A percentile compares a stretch with the other conserved stretches of the same genome.
These are phyloP conservation scores for Coriaria nepalensis DNA, from an alignment of 306 rosid genomes.

Conservation along the genomic window DNA sequence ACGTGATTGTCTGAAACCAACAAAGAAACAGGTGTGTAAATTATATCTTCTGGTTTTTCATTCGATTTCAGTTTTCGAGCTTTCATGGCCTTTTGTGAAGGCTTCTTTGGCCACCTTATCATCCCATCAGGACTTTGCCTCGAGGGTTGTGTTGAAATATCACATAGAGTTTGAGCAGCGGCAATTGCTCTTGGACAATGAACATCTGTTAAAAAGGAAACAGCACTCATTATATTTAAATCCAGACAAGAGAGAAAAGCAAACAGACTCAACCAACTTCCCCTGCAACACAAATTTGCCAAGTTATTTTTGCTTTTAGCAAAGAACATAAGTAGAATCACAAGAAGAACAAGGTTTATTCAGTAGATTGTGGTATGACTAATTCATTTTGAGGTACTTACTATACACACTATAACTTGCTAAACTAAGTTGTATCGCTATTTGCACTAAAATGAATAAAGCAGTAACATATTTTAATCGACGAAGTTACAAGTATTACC, in stretches of 20 bases:
- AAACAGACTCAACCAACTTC: too few species aligned
- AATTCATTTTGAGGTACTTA: not conserved
- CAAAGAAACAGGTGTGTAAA: constrained; percentile 19
- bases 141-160: constrained; percentile 34
- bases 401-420: not conserved
- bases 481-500: not conserved
- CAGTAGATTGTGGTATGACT: not conserved
- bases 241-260: too few species aligned
- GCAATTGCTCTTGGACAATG: constrained; percentile 38
- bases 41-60: constrained; percentile 42
- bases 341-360: not conserved
- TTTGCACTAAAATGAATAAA: not conserved
- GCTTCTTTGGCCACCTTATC: constrained; percentile 64
- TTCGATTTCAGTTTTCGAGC: constrained; percentile 45
- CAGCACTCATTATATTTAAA: not conserved
- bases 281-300: too few species aligned
- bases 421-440: too few species aligned
- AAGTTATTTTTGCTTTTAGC: too few species aligned
- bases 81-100: constrained; percentile 62
- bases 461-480: too few species aligned
- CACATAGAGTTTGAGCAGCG: constrained; percentile 70
- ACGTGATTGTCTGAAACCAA: constrained; percentile 26
- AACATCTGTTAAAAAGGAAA: constrained; percentile 31
- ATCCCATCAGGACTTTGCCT: constrained; percentile 40
- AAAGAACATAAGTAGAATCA: not conserved